A percentile compares a stretch with the other conserved stretches of the same genome.
Evolutionary conservation across 2,329 filamentous ascomycete genomes (phyloP).

Genomic region (Claviceps maximensis): DNA sequence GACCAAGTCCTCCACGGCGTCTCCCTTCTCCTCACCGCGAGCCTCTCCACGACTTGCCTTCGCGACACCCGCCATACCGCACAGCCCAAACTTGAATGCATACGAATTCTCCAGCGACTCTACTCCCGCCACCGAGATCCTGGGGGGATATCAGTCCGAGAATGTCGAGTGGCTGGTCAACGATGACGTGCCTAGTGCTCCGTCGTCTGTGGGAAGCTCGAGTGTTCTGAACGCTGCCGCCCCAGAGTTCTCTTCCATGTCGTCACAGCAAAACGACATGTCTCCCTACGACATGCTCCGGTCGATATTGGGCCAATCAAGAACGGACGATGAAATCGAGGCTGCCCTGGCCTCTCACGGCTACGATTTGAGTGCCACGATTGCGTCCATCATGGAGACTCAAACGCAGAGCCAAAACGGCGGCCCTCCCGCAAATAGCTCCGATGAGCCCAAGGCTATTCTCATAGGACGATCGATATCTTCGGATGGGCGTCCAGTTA

Average conservation of each 20-base stretch:
- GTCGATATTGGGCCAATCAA: slow-evolving; percentile 79
- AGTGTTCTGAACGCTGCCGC: slow-evolving; percentile 67
- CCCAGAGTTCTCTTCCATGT: slow-evolving; percentile 56
- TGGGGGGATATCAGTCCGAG: slow-evolving; percentile 82
- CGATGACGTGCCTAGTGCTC: slow-evolving; percentile 67
- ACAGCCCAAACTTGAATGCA: slow-evolving; percentile 85
- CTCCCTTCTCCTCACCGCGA: slow-evolving; percentile 85
- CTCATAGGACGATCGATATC: slow-evolving; percentile 85
- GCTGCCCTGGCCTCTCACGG: slow-evolving; percentile 76
- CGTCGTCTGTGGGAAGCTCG: slow-evolving; percentile 56
- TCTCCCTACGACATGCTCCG: slow-evolving; percentile 95
- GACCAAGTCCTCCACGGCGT: slow-evolving; percentile 65
- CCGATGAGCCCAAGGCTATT: slow-evolving; percentile 49
- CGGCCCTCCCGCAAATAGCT: slow-evolving; percentile 19
- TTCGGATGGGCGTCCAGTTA: slow-evolving; percentile 59
- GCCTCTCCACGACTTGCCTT: slow-evolving; percentile 85
- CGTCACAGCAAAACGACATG: slow-evolving; percentile 70
- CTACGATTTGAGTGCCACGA: slow-evolving; percentile 86
- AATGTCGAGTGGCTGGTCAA: slow-evolving; percentile 97
- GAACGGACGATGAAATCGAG: slow-evolving; percentile 89
- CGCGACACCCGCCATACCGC: slow-evolving; percentile 79
- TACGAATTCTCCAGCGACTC: slow-evolving; percentile 85
- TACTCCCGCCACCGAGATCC: slow-evolving; percentile 69
- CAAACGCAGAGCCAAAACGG: slow-evolving; percentile 30
- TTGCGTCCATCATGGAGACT: slow-evolving; percentile 75